Evolutionary conservation across 257 asterid species (phyloP), one percentile per base, ranked within the genome.

Genomic region (Ophiorrhiza pumila): DNA sequence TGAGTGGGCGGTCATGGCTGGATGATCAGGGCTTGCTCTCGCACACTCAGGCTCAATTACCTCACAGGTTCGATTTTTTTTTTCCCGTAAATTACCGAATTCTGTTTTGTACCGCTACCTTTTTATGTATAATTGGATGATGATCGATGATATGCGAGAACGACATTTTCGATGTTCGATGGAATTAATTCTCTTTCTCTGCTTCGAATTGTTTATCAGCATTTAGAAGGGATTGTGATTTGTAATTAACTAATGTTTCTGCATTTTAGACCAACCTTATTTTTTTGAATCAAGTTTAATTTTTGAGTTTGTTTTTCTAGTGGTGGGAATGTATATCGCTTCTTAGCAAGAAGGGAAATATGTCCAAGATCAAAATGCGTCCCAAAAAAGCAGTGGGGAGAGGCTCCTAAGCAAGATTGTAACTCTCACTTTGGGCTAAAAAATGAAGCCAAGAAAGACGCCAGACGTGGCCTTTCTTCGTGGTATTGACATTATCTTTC

Each of bases 261-360:
- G 49, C 66, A 27, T 13, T 15, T 32, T 62, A 23, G 31, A 62
- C 42, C 6, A 7, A 55, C 15, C 7, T n/a, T 32, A 18, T 39
- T 63, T 63, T 20, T 64, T 39, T 15, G 50, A n/a, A 10, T 46
- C 27, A 17, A 42, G 9, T 23, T 65, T 12, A 15, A 27, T 27
- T 3, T 61, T 61, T 34, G 13, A 5, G n/a, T 2, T 0, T 17
- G 14, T 47, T 29, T 59, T 31, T 29, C 27, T 68, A 68, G 72
- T 18, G 35, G 62, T 57, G 65, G 76, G 23, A 76, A 76, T 65
- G 75, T 70, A 20, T 70, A 14, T 37, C 57, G 47, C 5, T 58
- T 70, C 42, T 47, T 76, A 50, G 80, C 76, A 46, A 35, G 71
- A 57, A 76, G 80, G 31, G 80, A 76, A 65, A 65, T 76, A 23